Conservation (phyloP, 208 protist genomes). For the Acanthamoeba divionensis region DNA sequence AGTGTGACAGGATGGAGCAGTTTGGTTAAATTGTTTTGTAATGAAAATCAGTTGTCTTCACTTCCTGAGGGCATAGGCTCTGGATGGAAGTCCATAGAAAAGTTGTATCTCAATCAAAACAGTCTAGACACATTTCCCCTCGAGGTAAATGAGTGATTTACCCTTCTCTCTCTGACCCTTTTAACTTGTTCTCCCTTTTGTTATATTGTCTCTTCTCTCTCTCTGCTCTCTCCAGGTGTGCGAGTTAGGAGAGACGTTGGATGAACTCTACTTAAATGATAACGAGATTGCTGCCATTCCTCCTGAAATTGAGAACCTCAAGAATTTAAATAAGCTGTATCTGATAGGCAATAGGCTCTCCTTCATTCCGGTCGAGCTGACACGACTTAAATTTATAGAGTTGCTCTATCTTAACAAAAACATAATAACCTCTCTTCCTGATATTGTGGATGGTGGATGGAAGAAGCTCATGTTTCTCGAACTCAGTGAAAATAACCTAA, state of each 20-base stretch:
- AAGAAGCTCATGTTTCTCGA: neutral
- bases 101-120: constrained; percentile 30
- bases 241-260: neutral
- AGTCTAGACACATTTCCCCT: neutral
- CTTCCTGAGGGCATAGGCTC: neutral
- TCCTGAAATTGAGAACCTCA: neutral
- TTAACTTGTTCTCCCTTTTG: neutral
- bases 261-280: neutral
- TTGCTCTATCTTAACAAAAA: constrained; percentile 12
- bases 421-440: neutral
- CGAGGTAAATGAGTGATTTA: neutral
- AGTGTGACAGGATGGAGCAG: neutral
- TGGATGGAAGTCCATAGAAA: neutral
- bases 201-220: no score
- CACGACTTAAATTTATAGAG: neutral
- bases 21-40: constrained; percentile 13
- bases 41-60: neutral
- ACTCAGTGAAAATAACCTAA: neutral
- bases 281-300: neutral
- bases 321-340: constrained; percentile 12
- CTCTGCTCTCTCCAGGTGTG: neutral
- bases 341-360: neutral
- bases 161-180: neutral
- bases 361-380: neutral
- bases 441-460: neutral